These are phyloP conservation scores for Nakaseomyces uthaithaninus DNA, from an alignment of 1,139 yeast species.

Conservation along the genomic window DNA sequence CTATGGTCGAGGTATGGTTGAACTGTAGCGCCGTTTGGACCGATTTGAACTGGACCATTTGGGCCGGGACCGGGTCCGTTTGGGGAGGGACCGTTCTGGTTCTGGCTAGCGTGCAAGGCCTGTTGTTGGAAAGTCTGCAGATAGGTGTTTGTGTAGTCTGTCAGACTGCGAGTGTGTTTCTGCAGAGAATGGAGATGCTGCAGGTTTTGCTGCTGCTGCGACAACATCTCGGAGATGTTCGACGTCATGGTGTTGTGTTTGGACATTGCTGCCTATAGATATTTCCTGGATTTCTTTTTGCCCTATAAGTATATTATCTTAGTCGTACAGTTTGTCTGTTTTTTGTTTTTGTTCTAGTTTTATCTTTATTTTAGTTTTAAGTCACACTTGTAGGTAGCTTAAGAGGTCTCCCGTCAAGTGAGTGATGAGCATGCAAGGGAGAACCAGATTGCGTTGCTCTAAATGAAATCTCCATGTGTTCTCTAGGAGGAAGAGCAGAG, in stretches of 20 bases:
- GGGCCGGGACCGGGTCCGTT: too few relatives aligned
- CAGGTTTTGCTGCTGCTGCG: conserved; percentile 34
- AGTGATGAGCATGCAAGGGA: too few relatives aligned
- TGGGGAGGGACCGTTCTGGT: too few relatives aligned
- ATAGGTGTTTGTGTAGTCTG: conserved; percentile 20
- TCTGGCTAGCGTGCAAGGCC: conserved; percentile 1
- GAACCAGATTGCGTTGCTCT: too few relatives aligned
- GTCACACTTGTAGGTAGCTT: too few relatives aligned
- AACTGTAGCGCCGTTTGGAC: background rate
- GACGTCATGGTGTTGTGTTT: conserved; percentile 34
- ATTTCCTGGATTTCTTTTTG: too few relatives aligned
- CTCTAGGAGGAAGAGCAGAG: too few relatives aligned
- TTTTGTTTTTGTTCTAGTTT: too few relatives aligned
- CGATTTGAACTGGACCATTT: background rate
- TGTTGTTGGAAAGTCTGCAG: conserved; percentile 27
- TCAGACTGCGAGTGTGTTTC: conserved; percentile 19
- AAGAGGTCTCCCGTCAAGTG: too few relatives aligned
- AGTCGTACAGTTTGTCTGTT: background rate
- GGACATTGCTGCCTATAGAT: conserved; percentile 27
- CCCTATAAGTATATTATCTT: too few relatives aligned
- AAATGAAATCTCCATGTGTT: too few relatives aligned
- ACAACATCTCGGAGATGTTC: conserved; percentile 28
- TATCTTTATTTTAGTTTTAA: too few relatives aligned
- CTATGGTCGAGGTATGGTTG: conserved; percentile 3
- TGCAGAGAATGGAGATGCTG: conserved; percentile 31